Percentiles rank a stretch among this genome's conserved stretches.
These are phyloP conservation scores for Fusarium cyanostomum DNA, from an alignment of 2,329 filamentous ascomycete species.

Conservation along the genomic window DNA sequence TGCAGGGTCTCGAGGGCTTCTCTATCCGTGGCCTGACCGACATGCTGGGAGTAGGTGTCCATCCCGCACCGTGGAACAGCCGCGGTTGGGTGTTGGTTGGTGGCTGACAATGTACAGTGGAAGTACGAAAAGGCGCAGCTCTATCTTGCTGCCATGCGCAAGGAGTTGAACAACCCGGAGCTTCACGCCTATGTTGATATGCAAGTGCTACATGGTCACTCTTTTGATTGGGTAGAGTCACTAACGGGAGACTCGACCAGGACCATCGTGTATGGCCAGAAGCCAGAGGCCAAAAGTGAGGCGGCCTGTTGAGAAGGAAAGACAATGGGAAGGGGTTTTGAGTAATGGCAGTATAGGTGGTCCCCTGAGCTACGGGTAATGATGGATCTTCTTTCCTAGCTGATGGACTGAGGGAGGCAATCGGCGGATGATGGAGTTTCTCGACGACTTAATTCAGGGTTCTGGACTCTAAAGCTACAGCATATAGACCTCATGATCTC, in stretches of 20 bases:
- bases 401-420: too few relatives aligned
- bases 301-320: too few relatives aligned
- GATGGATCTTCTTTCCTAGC: too few relatives aligned
- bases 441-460: too few relatives aligned
- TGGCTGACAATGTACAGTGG: background rate
- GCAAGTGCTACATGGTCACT: background rate
- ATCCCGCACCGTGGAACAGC: background rate
- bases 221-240: fast-evolving
- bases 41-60: background rate
- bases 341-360: too few relatives aligned
- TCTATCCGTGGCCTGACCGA: slow-evolving; percentile 25
- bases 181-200: slow-evolving; percentile 15
- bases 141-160: slow-evolving; percentile 9
- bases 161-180: slow-evolving; percentile 8
- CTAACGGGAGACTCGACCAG: background rate
- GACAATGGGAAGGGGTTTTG: too few relatives aligned
- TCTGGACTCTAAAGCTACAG: too few relatives aligned
- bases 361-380: too few relatives aligned
- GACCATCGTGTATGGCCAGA: slow-evolving; percentile 15
- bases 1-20: slow-evolving; percentile 19
- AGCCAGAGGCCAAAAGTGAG: background rate
- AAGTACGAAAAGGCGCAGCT: slow-evolving; percentile 16
- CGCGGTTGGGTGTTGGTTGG: fast-evolving
- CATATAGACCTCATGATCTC: too few relatives aligned
- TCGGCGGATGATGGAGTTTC: too few relatives aligned